Evolutionary conservation across 208 protist species (phyloP).

Genomic region (Trypanosoma cruzi): DNA sequence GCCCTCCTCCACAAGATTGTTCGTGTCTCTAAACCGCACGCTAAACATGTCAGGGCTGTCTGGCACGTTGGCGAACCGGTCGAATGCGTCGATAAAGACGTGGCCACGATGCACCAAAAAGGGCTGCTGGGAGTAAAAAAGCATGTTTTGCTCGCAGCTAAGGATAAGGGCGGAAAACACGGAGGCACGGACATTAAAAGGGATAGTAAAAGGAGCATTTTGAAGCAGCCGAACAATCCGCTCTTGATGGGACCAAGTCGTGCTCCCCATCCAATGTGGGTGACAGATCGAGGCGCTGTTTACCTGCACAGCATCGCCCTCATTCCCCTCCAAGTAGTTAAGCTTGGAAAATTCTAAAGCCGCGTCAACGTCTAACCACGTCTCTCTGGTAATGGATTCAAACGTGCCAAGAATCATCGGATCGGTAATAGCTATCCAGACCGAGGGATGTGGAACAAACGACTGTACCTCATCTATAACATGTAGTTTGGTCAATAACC

Average conservation of each 20-base stretch:
- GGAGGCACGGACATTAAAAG: slow-evolving; percentile 68
- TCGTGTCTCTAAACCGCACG: slow-evolving; percentile 60
- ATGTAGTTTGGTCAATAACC: slow-evolving; percentile 68
- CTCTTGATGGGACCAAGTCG: slow-evolving; percentile 41
- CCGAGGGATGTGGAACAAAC: slow-evolving; percentile 46
- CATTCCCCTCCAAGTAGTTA: background rate
- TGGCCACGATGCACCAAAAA: slow-evolving; percentile 59
- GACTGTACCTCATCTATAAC: slow-evolving; percentile 62
- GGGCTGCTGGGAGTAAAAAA: background rate
- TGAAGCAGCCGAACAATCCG: slow-evolving; percentile 69
- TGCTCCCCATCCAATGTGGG: slow-evolving; percentile 23
- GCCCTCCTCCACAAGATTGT: slow-evolving; percentile 71
- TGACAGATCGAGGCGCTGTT: background rate
- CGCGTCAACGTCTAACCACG: slow-evolving; percentile 33
- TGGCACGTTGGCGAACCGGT: slow-evolving; percentile 49
- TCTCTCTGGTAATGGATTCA: slow-evolving; percentile 31
- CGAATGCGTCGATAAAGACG: slow-evolving; percentile 86
- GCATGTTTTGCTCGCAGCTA: slow-evolving; percentile 13
- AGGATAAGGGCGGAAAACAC: slow-evolving; percentile 65
- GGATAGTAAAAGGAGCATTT: slow-evolving; percentile 69
- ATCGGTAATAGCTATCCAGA: slow-evolving; percentile 61
- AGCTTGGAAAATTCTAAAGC: background rate
- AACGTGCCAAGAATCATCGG: slow-evolving; percentile 21
- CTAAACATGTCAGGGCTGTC: slow-evolving; percentile 47
- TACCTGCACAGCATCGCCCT: background rate